Evolutionary conservation across 164 flowering plant species (phyloP).

Genomic region (Liriodendron chinense): DNA sequence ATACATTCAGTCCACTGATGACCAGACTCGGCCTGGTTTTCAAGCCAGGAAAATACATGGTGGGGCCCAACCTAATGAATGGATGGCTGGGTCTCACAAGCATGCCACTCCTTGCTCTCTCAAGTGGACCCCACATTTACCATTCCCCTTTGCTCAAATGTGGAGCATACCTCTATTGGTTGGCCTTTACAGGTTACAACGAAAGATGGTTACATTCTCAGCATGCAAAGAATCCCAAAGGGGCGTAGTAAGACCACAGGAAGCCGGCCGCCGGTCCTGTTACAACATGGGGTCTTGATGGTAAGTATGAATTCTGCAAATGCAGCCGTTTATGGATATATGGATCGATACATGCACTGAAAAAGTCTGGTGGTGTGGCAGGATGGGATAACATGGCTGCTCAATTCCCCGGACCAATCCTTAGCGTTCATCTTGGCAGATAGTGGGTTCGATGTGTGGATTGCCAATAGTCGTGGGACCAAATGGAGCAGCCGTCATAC

Average conservation of each 20-base stretch:
- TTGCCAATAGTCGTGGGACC: conserved; percentile 72
- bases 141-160: neutral
- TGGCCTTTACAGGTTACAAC: conserved; percentile 56
- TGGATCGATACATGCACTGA: neutral
- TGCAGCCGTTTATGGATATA: neutral
- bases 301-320: conserved; percentile 22
- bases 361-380: conserved; percentile 17
- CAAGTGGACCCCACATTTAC: too few relatives aligned
- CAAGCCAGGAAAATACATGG: too few relatives aligned
- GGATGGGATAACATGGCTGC: conserved; percentile 78
- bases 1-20: too few relatives aligned
- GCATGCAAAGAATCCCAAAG: conserved; percentile 64
- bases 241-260: conserved; percentile 29
- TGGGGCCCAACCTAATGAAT: too few relatives aligned
- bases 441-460: conserved; percentile 76
- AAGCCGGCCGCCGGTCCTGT: conserved; percentile 47
- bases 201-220: conserved; percentile 71
- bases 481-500: conserved; percentile 58
- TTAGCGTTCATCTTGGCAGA: conserved; percentile 71
- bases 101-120: too few relatives aligned
- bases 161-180: neutral
- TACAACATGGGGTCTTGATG: conserved; percentile 75
- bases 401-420: conserved; percentile 49
- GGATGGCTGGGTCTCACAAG: too few relatives aligned
- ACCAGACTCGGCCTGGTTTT: too few relatives aligned